These are phyloP conservation scores for Elaphomyces granulatus DNA, from an alignment of 495 filamentous ascomycete species.

Conservation along the genomic window DNA sequence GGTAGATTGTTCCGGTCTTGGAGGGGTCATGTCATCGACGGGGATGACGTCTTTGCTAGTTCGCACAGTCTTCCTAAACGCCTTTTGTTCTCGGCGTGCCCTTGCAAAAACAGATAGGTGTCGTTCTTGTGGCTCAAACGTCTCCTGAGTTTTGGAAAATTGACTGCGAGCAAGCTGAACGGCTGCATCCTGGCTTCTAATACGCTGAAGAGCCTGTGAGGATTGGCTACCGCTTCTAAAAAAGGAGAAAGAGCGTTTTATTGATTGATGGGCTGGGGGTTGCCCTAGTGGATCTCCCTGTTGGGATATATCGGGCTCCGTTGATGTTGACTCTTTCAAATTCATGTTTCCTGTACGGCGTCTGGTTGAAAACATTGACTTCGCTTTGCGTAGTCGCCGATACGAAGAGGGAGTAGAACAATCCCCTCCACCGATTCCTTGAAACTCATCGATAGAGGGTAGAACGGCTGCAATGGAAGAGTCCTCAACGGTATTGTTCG, in stretches of 20 bases:
- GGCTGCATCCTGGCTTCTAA: slow-evolving; percentile 31
- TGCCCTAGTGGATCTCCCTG: slow-evolving; percentile 2
- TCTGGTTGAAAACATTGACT: slow-evolving; percentile 51
- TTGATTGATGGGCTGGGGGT: slow-evolving; percentile 16
- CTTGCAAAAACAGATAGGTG: slow-evolving; percentile 35
- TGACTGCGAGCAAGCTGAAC: slow-evolving; percentile 34
- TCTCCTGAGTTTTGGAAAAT: slow-evolving; percentile 25
- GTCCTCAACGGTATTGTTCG: neutral
- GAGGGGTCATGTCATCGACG: slow-evolving; percentile 15
- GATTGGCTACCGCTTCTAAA: slow-evolving; percentile 27
- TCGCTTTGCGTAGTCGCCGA: slow-evolving; percentile 56
- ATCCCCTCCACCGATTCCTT: slow-evolving; percentile 42
- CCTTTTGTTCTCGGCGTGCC: slow-evolving; percentile 34
- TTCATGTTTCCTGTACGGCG: slow-evolving; percentile 23
- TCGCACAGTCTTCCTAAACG: slow-evolving; percentile 48
- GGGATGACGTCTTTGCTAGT: slow-evolving; percentile 27
- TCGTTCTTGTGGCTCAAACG: slow-evolving; percentile 20
- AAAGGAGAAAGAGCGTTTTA: slow-evolving; percentile 50
- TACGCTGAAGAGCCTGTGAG: slow-evolving; percentile 13
- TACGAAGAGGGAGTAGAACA: slow-evolving; percentile 58
- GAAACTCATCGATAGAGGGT: slow-evolving; percentile 23
- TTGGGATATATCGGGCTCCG: slow-evolving; percentile 5
- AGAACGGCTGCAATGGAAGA: slow-evolving; percentile 13
- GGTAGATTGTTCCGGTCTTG: slow-evolving; percentile 11
- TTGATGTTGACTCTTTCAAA: slow-evolving; percentile 11